Conservation (phyloP, 495 filamentous ascomycete genomes). For the Penicillium macrosclerotiorum region DNA sequence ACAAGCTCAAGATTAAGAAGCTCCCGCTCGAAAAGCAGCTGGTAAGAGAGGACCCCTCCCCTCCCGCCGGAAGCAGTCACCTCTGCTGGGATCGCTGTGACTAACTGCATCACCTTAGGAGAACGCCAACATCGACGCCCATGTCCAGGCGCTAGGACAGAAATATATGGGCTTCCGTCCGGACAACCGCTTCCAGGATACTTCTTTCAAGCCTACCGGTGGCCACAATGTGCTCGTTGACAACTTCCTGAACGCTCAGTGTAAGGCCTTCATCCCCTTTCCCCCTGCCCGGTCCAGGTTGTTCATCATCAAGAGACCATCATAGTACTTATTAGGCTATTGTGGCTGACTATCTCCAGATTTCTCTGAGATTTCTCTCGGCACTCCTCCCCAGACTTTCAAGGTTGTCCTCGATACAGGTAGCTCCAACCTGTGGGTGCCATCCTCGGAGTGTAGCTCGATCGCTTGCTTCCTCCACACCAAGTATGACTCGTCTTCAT, state of each 20-base stretch:
- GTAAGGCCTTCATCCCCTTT: too few relatives aligned
- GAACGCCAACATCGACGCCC: slow-evolving; percentile 73
- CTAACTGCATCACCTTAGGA: slow-evolving; percentile 49
- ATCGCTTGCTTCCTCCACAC: slow-evolving; percentile 97
- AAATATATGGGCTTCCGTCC: slow-evolving; percentile 87
- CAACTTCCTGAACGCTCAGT: slow-evolving; percentile 99
- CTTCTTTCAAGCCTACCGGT: slow-evolving; percentile 60
- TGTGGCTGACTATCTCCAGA: slow-evolving; percentile 53
- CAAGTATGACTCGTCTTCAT: slow-evolving; percentile 91
- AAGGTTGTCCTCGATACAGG: slow-evolving; percentile 99
- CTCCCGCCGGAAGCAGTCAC: not conserved
- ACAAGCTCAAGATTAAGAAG: slow-evolving; percentile 98
- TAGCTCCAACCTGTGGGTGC: slow-evolving; percentile 99
- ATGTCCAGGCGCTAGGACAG: slow-evolving; percentile 73
- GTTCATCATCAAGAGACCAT: not conserved
- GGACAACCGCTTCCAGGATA: slow-evolving; percentile 73
- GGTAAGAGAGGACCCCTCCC: slow-evolving; percentile 47
- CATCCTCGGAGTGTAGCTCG: slow-evolving; percentile 82
- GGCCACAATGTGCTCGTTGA: slow-evolving; percentile 84
- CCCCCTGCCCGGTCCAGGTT: too few relatives aligned
- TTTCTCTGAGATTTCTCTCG: slow-evolving; percentile 93
- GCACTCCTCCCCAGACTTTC: slow-evolving; percentile 89
- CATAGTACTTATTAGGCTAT: not conserved
- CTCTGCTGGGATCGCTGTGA: not conserved
- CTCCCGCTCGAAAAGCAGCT: slow-evolving; percentile 88